Base-by-base conservation (phyloP, 129 eudicot species). In the Flaveria bidentis region DNA sequence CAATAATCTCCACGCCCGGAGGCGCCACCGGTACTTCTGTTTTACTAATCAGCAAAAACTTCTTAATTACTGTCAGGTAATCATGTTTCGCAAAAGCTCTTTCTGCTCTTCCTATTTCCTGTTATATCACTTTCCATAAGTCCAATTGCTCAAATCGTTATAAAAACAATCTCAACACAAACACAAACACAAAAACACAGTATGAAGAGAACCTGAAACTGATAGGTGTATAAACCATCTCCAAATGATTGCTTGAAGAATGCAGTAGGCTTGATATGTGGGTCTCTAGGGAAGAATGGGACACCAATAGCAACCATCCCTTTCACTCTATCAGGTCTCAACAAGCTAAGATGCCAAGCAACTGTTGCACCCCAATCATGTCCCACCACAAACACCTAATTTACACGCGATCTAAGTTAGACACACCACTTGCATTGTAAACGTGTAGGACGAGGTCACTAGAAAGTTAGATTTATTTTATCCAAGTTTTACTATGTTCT, bases 371-470 rank as follows among this genome's bases (percentile, higher is more conserved):
- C 93, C 87, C 85, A 88, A 47, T 88, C 90, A 67, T 65, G 78
- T 22, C 93, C 90, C 77, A 82, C 93, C 62, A 88, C 90, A 71
- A 79, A 86, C 51, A 81, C 88, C 90, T 88, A 44, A n/a, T 79
- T 42, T 30, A 33, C 2, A 47, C 25, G 11, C 22, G 41, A 36
- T 36, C 41, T 36, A 36, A 36, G 41, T 36, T 36, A 36, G 7
- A 36, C 1, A 5, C 41, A 36, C 41, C 41, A 36, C 41, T 36
- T 36, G 41, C 41, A 36, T 36, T 36, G 41, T 36, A 36, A 36
- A 36, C 7, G 41, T 5, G 7, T 36, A 36, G 41, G 41, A n/a
- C n/a, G n/a, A 5, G 7, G 41, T 36, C 41, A 36, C 41, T 36
- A 36, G 41, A 36, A 36, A 36, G 41, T 36, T 36, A 5, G 5